phyloP scores from a whole-genome alignment of 495 filamentous ascomycete genomes.

The Lasiosphaeris hirsuta region DNA sequence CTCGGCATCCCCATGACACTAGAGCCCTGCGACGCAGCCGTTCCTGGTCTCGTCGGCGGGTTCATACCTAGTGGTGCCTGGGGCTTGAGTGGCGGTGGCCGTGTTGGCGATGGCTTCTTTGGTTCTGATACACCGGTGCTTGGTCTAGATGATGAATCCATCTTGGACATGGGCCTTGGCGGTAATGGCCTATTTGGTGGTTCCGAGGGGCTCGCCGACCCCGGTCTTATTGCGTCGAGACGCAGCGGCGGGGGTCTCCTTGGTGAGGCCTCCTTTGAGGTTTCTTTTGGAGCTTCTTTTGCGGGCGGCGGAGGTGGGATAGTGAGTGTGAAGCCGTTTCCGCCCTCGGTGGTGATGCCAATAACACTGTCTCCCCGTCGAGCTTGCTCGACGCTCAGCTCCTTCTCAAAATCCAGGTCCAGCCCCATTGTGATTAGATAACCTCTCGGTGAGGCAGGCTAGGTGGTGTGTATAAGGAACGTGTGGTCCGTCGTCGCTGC shows the following conservation, averaged over 20 bases:
- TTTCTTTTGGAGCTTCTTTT: conserved; percentile 17
- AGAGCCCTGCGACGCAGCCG: conserved; percentile 19
- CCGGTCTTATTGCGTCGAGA: conserved; percentile 2
- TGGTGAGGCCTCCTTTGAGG: neutral
- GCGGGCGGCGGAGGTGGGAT: conserved; percentile 28
- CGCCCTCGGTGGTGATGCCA: conserved; percentile 7
- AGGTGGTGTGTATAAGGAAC: conserved; percentile 13
- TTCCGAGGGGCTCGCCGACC: conserved; percentile 11
- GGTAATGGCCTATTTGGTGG: conserved; percentile 31
- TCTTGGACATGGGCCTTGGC: conserved; percentile 22
- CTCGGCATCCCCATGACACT: conserved; percentile 13
- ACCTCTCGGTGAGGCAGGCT: conserved; percentile 17
- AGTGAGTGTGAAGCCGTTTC: conserved; percentile 12
- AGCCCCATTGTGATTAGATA: conserved; percentile 14
- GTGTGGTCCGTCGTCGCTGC: conserved; percentile 28
- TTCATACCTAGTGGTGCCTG: conserved; percentile 27
- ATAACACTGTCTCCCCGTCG: conserved; percentile 8
- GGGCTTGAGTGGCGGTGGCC: conserved; percentile 20
- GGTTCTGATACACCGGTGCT: conserved; percentile 15
- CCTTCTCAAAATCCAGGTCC: conserved; percentile 23
- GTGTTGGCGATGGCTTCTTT: conserved; percentile 17
- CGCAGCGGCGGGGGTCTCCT: conserved; percentile 10
- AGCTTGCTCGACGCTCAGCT: conserved; percentile 20
- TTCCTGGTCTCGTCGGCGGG: conserved; percentile 28
- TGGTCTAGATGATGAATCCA: conserved; percentile 4